Base-by-base conservation (phyloP, 148 eudicot genomes). In the Gaultheria prostrata region DNA sequence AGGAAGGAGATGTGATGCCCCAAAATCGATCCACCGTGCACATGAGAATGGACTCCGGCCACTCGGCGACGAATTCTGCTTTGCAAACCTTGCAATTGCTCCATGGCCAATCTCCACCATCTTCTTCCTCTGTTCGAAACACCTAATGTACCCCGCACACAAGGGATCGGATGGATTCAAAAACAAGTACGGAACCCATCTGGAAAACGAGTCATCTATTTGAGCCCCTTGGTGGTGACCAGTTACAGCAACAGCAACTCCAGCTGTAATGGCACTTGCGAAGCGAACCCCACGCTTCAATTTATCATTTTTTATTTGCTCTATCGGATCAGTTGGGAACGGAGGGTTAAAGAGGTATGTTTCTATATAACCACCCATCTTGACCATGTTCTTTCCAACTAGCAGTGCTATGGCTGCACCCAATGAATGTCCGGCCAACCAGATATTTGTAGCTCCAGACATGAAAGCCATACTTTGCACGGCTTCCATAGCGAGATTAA, bases 341-440 rank as follows among this genome's bases (percentile, higher is more conserved):
- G 98, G 98, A 24, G 98, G 97, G 83, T 95, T 93, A 83, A 95
- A 95, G 6, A 95, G 92, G 85, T 90, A 95, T 0, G 95, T 85
- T 76, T 95, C 98, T 26, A 92, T 72, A 53, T 46, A 86, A 51
- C 49, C 53, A 0, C 88, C 84, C 28, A 33, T 35, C 78, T 87
- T 93, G 10, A 88, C 95, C 90, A 93, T 86, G 17, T 88, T 86
- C 80, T 89, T 88, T 46, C 98, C 98, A 0, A 87, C 87, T 21
- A 88, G 90, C 72, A 95, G 83, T 6, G 97, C 97, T 28, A 91
- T 89, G 73, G 97, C 91, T 14, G 97, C 85, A 3, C 98, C 98
- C 48, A 92, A 32, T 8, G 98, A 92, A 76, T 95, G 98, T 28
- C 98, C 98, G 0, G 94, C 85, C 83, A 95, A 82, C 94, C 94